Evolutionary conservation across 352 stramenopile species (phyloP).

Genomic region (Globisporangium spinosum): DNA sequence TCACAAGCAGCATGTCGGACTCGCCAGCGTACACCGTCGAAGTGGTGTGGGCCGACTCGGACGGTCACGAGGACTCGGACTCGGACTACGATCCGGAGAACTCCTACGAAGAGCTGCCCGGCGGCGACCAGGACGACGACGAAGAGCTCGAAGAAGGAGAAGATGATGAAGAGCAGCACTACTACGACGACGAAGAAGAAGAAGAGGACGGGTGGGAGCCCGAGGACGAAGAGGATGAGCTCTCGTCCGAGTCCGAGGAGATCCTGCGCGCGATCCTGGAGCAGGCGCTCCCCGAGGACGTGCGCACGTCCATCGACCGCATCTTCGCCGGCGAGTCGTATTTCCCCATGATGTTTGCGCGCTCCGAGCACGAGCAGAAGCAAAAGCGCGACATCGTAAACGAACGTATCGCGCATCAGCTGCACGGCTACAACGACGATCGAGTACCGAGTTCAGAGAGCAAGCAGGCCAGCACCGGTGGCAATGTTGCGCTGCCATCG

Average conservation of each 20-base stretch:
- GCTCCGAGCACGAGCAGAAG: slow-evolving; percentile 50
- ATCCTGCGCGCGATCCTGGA: slow-evolving; percentile 29
- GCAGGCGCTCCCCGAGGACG: slow-evolving; percentile 40
- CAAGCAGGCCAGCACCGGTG: neutral
- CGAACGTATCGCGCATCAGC: slow-evolving; percentile 66
- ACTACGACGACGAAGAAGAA: slow-evolving; percentile 12
- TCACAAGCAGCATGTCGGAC: slow-evolving; percentile 13
- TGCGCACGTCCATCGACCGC: slow-evolving; percentile 52
- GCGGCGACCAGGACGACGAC: neutral
- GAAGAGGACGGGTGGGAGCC: slow-evolving; percentile 24
- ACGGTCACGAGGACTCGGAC: slow-evolving; percentile 18
- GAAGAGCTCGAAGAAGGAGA: slow-evolving; percentile 7
- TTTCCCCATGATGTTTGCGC: slow-evolving; percentile 55
- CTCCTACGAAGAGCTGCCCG: slow-evolving; percentile 11
- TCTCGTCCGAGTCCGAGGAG: slow-evolving; percentile 26
- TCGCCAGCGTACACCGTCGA: slow-evolving; percentile 2
- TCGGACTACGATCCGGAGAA: slow-evolving; percentile 21
- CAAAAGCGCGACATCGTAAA: slow-evolving; percentile 43
- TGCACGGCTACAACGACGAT: slow-evolving; percentile 49
- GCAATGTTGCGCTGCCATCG: slow-evolving; percentile 4
- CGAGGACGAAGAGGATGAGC: slow-evolving; percentile 27
- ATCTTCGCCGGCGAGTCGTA: slow-evolving; percentile 67
- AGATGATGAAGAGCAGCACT: slow-evolving; percentile 8
- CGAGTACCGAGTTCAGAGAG: neutral
- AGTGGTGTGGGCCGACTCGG: slow-evolving; percentile 18